Conservation (phyloP, 805 yeast species). For the Zygosaccharomyces bisporus region DNA sequence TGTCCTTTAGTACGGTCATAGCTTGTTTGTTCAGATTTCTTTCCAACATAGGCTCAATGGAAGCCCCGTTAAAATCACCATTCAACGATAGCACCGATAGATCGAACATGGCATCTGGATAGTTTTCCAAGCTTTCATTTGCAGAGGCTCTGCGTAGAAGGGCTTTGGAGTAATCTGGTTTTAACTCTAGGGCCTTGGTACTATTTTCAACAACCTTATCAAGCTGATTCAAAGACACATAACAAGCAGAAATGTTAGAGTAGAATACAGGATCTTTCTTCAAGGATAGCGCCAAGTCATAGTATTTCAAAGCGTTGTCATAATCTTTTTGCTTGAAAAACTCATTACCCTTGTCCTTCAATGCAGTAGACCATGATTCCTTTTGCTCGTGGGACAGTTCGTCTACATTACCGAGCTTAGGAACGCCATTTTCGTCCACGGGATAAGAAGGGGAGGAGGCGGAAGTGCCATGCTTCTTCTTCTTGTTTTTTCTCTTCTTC, state of each 20-base stretch:
- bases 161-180: constrained; percentile 90
- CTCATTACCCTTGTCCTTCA: constrained; percentile 88
- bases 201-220: constrained; percentile 87
- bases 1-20: constrained; percentile 61
- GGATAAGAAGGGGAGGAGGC: constrained; percentile 43
- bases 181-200: constrained; percentile 74
- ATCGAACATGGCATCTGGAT: constrained; percentile 85
- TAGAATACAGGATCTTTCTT: constrained; percentile 83
- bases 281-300: constrained; percentile 71
- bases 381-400: constrained; percentile 49
- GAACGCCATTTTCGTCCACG: constrained; percentile 53
- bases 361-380: constrained; percentile 62
- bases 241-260: constrained; percentile 96
- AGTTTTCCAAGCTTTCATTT: constrained; percentile 73
- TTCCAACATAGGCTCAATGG: constrained; percentile 78
- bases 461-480: constrained; percentile 35
- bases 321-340: constrained; percentile 67
- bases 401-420: constrained; percentile 46
- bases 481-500: constrained; percentile 45
- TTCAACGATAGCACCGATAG: constrained; percentile 82
- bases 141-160: constrained; percentile 90
- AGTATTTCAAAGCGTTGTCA: constrained; percentile 72
- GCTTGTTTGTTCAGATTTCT: constrained; percentile 80
- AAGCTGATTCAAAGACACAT: constrained; percentile 72
- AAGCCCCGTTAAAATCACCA: constrained; percentile 76